Conservation (phyloP, 1,284 basidiomycete genomes). For the Trichosporon sp. region DNA sequence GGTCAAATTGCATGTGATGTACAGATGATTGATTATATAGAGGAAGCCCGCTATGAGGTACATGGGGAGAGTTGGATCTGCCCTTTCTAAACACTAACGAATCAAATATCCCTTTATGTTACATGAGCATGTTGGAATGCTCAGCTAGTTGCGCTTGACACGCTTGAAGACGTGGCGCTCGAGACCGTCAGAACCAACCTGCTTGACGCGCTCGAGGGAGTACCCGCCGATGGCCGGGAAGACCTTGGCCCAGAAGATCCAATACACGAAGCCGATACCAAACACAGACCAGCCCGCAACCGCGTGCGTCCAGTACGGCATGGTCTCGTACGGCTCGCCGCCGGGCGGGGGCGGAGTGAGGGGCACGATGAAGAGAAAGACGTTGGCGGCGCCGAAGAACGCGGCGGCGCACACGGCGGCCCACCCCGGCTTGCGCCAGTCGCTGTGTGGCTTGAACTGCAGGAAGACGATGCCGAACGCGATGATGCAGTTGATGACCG, state of each 20-base stretch:
- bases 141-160: background rate
- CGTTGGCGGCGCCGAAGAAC: constrained; percentile 21
- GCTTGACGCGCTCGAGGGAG: constrained; percentile 14
- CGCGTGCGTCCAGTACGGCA: constrained; percentile 22
- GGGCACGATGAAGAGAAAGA: constrained; percentile 19
- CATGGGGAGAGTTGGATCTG: background rate
- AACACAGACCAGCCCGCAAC: constrained; percentile 22
- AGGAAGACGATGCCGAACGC: constrained; percentile 19
- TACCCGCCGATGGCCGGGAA: constrained; percentile 18
- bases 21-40: background rate
- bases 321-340: constrained; percentile 17
- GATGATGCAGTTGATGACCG: constrained; percentile 19
- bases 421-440: constrained; percentile 14
- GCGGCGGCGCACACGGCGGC: background rate
- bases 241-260: constrained; percentile 22
- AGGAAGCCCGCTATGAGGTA: background rate
- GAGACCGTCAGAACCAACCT: constrained; percentile 17
- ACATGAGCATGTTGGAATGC: background rate
- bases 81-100: background rate
- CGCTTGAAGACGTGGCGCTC: constrained; percentile 14
- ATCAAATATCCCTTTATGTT: background rate
- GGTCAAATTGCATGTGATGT: background rate
- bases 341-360: constrained; percentile 13
- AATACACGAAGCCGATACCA: constrained; percentile 25
- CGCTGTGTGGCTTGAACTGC: constrained; percentile 14